A percentile compares a stretch with the other conserved stretches of the same genome.
Evolutionary conservation across 306 rosid species (phyloP).

Genomic region (Lathyrus aphaca): DNA sequence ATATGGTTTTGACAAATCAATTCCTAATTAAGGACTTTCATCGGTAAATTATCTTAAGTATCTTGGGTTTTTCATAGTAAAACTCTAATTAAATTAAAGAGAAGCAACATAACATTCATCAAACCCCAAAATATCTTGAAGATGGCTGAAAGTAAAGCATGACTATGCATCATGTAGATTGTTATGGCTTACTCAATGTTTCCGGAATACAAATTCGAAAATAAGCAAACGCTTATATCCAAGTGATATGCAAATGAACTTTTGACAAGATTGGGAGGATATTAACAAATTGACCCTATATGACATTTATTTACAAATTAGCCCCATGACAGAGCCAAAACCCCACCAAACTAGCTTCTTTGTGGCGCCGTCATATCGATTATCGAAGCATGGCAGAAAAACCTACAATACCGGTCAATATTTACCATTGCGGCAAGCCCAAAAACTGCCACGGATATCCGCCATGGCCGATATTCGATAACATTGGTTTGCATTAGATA

Average conservation of each 20-base stretch:
- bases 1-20: conserved; percentile 24
- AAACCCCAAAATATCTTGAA: conserved; percentile 18
- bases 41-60: conserved; percentile 6
- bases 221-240: background rate
- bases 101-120: conserved; percentile 9
- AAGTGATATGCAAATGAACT: background rate
- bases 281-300: background rate
- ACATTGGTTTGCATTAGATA: too few relatives aligned
- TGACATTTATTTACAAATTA: background rate
- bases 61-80: background rate
- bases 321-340: too few relatives aligned
- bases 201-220: conserved; percentile 1
- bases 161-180: background rate
- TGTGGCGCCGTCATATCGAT: too few relatives aligned
- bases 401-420: too few relatives aligned
- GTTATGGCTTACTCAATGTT: background rate
- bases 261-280: background rate
- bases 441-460: too few relatives aligned
- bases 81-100: conserved; percentile 17
- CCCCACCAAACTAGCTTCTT: too few relatives aligned
- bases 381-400: too few relatives aligned
- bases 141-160: conserved; percentile 2
- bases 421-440: too few relatives aligned
- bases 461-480: too few relatives aligned
- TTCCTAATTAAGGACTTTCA: background rate